Conservation (phyloP, 495 filamentous ascomycete species). For the Geoglossum glabrum region DNA sequence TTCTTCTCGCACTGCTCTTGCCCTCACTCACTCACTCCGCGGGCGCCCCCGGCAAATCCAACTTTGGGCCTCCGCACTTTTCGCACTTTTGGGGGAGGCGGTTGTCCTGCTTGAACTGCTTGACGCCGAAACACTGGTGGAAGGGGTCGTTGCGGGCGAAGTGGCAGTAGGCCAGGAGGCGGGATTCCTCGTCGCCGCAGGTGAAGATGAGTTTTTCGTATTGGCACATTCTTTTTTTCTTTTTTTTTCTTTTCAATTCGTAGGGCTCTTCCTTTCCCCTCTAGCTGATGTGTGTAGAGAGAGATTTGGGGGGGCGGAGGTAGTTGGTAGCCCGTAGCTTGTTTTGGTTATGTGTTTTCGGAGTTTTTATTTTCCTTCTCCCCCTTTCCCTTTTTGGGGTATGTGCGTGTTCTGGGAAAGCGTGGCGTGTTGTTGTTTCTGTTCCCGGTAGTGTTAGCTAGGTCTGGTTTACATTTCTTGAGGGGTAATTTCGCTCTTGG, state of each 20-base stretch:
- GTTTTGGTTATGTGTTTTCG: too few species aligned
- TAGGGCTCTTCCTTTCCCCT: not conserved
- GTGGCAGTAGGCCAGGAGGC: conserved; percentile 46
- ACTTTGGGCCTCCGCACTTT: not conserved
- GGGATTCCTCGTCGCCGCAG: conserved; percentile 33
- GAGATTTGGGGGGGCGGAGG: too few species aligned
- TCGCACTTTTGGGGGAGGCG: not conserved
- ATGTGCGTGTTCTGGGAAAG: too few species aligned
- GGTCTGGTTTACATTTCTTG: not conserved
- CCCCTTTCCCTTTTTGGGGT: too few species aligned
- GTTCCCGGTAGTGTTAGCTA: not conserved
- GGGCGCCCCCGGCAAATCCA: not conserved
- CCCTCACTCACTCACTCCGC: not conserved
- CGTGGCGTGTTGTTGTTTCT: too few species aligned
- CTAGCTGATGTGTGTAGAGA: too few species aligned
- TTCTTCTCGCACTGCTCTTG: too few species aligned
- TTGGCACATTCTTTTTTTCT: conserved; percentile 33
- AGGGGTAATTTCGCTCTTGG: too few species aligned
- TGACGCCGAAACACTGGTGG: conserved; percentile 40
- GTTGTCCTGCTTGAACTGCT: conserved; percentile 9
- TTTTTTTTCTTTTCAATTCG: not conserved
- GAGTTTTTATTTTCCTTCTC: too few species aligned
- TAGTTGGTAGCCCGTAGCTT: too few species aligned
- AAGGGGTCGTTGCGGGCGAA: conserved; percentile 43
- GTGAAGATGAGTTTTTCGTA: conserved; percentile 41